These are phyloP conservation scores for Zymoseptoria ardabiliae DNA, from an alignment of 2,329 filamentous ascomycete species.

Conservation along the genomic window DNA sequence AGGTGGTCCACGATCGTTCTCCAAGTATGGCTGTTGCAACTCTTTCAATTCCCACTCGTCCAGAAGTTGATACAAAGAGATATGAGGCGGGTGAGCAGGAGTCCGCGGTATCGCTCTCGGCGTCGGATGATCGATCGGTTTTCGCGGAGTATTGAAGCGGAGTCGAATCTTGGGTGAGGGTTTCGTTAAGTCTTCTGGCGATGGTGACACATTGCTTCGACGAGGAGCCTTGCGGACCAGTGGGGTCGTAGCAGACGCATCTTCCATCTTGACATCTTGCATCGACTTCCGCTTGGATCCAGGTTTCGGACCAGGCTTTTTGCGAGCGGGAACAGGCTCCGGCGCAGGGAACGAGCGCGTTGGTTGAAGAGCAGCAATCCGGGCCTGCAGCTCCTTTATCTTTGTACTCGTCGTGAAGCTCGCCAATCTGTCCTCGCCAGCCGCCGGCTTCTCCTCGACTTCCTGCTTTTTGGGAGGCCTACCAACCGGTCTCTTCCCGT, in stretches of 20 bases:
- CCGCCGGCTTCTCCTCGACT: conserved; percentile 7
- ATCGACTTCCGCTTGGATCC: conserved; percentile 19
- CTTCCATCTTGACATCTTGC: conserved; percentile 7
- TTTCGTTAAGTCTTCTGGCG: conserved; percentile 16
- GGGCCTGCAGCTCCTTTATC: conserved; percentile 25
- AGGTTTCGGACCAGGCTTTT: conserved; percentile 2
- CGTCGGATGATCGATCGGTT: conserved; percentile 23
- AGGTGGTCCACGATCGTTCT: conserved; percentile 26
- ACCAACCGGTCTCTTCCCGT: conserved; percentile 6
- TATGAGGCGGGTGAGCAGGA: conserved; percentile 22
- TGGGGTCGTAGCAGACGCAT: conserved; percentile 13
- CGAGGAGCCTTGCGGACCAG: conserved; percentile 15
- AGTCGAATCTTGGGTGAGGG: conserved; percentile 26
- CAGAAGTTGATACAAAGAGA: conserved; percentile 27
- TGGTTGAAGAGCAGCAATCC: conserved; percentile 25
- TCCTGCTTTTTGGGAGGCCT: conserved; percentile 4
- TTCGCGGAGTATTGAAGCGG: conserved; percentile 17
- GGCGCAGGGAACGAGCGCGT: conserved; percentile 18
- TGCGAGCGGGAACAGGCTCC: neutral
- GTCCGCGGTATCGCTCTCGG: conserved; percentile 24
- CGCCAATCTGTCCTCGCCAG: conserved; percentile 4
- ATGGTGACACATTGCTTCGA: conserved; percentile 11
- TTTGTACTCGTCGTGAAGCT: conserved; percentile 11
- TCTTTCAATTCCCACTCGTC: conserved; percentile 29
- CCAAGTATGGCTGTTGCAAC: conserved; percentile 26